Evolutionary conservation across 2,329 filamentous ascomycete species (phyloP).

Genomic region (Metarhizium brunneum): DNA sequence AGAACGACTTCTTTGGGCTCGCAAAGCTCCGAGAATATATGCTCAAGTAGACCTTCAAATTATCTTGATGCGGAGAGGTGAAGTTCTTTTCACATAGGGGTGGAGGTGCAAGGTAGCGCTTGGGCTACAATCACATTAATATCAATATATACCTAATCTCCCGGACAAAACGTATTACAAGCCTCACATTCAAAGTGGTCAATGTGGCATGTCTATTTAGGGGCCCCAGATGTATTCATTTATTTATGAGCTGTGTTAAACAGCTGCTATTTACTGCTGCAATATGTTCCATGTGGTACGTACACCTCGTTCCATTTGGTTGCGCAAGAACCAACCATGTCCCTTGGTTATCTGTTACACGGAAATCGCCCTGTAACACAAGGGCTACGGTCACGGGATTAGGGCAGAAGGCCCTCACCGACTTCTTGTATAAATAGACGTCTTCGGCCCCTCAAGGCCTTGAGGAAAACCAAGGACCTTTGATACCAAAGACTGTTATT

Average conservation of each 20-base stretch:
- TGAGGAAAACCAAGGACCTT: no score
- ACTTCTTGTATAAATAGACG: no score
- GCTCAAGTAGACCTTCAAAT: background rate
- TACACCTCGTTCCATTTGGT: no score
- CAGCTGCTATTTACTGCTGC: background rate
- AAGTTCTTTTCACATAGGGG: background rate
- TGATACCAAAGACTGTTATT: no score
- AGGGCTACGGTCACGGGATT: no score
- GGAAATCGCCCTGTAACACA: no score
- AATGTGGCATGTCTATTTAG: background rate
- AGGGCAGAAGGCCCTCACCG: no score
- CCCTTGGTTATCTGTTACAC: background rate
- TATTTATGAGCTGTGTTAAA: background rate
- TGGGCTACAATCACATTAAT: no score
- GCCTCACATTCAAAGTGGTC: background rate
- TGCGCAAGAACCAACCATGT: background rate
- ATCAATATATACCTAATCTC: no score
- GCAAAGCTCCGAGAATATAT: background rate
- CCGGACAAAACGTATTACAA: background rate
- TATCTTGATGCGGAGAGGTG: background rate
- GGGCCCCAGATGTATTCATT: background rate
- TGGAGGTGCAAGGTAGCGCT: no score
- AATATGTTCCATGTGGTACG: background rate
- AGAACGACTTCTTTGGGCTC: background rate
- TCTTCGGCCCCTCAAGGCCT: no score